Percentiles rank a stretch among this genome's conserved stretches.
Conservation (phyloP, 2,329 filamentous ascomycete genomes). For the Harringtonia lauricola region DNA sequence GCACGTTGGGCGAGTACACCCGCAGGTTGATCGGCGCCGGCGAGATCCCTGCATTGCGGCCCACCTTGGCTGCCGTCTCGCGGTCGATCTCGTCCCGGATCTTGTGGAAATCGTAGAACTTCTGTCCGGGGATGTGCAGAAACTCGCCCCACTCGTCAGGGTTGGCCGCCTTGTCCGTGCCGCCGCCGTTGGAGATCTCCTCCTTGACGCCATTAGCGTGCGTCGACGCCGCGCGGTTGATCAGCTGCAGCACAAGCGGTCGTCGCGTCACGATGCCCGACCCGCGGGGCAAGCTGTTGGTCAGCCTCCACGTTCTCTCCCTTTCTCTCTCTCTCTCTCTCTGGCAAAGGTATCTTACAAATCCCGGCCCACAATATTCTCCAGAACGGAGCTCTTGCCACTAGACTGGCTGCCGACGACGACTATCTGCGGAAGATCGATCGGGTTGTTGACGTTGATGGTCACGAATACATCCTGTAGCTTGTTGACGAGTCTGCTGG, state of each 20-base stretch:
- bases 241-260: slow-evolving; percentile 92
- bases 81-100: slow-evolving; percentile 94
- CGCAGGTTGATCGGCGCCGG: slow-evolving; percentile 96
- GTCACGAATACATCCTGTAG: slow-evolving; percentile 98
- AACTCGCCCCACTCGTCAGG: slow-evolving; percentile 98
- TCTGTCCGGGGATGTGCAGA: slow-evolving; percentile 81
- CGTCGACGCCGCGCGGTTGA: slow-evolving; percentile 64
- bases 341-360: slow-evolving; percentile 48
- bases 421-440: slow-evolving; percentile 95
- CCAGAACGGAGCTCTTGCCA: slow-evolving; percentile 96
- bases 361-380: slow-evolving; percentile 97
- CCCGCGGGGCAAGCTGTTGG: slow-evolving; percentile 75
- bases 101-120: slow-evolving; percentile 91
- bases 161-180: slow-evolving; percentile 80
- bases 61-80: slow-evolving; percentile 56
- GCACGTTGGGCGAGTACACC: slow-evolving; percentile 92
- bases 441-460: slow-evolving; percentile 97
- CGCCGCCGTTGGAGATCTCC: slow-evolving; percentile 51
- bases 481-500: slow-evolving; percentile 78
- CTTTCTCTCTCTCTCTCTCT: not conserved
- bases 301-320: not conserved
- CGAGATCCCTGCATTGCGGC: slow-evolving; percentile 97
- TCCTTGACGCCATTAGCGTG: slow-evolving; percentile 65
- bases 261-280: slow-evolving; percentile 95
- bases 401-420: slow-evolving; percentile 98